Evolutionary conservation across 352 stramenopile species (phyloP).

Genomic region (Globisporangium camurandrum): DNA sequence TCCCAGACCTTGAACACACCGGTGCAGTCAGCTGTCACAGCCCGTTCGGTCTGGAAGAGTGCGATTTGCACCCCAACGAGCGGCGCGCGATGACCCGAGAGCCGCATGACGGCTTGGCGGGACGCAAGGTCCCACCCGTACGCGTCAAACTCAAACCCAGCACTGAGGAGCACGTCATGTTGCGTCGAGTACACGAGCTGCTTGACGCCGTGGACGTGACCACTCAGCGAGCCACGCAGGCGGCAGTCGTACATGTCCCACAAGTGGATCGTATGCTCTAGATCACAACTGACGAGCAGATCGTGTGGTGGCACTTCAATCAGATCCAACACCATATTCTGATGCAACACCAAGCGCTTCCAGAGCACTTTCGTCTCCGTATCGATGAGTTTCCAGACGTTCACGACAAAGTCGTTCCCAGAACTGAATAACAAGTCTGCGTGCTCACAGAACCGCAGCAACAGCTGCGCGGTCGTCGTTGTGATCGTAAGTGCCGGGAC

Average conservation of each 20-base stretch:
- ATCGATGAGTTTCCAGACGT: slow-evolving; percentile 64
- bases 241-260: slow-evolving; percentile 81
- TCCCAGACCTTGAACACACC: slow-evolving; percentile 86
- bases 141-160: slow-evolving; percentile 79
- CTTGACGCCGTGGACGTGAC: slow-evolving; percentile 61
- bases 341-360: slow-evolving; percentile 41
- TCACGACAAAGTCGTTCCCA: slow-evolving; percentile 63
- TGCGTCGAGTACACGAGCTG: slow-evolving; percentile 72
- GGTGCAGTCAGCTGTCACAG: slow-evolving; percentile 62
- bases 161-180: slow-evolving; percentile 72
- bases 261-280: slow-evolving; percentile 61
- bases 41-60: slow-evolving; percentile 68
- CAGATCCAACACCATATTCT: slow-evolving; percentile 57
- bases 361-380: slow-evolving; percentile 46
- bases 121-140: slow-evolving; percentile 79
- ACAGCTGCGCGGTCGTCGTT: slow-evolving; percentile 47
- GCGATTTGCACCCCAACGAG: slow-evolving; percentile 69
- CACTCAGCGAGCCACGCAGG: slow-evolving; percentile 37
- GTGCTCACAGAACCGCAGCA: slow-evolving; percentile 58
- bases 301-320: slow-evolving; percentile 69
- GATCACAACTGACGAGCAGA: slow-evolving; percentile 65
- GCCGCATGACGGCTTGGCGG: slow-evolving; percentile 56
- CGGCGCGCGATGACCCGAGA: slow-evolving; percentile 63
- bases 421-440: slow-evolving; percentile 44
- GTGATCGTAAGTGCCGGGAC: slow-evolving; percentile 49